Conservation (phyloP, 768 basidiomycete genomes). For the Exsudoporus frostii region DNA sequence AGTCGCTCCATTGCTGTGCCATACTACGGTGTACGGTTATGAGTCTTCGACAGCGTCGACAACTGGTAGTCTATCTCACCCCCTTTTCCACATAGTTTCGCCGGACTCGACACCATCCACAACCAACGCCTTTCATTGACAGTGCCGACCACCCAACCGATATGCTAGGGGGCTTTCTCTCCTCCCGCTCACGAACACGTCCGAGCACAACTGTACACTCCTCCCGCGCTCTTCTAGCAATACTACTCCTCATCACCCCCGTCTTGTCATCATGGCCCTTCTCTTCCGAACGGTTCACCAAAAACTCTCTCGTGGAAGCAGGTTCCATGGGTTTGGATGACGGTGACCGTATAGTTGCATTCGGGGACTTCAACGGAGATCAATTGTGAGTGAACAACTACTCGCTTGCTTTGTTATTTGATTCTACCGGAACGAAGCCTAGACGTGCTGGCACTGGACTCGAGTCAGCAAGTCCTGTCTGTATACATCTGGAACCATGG, state of each 20-base stretch:
- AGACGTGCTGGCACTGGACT: constrained; percentile 73
- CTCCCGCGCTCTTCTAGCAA: constrained; percentile 9
- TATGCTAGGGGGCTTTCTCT: constrained; percentile 9
- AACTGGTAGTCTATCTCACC: neutral
- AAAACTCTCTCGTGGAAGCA: constrained; percentile 76
- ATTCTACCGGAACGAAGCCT: constrained; percentile 44
- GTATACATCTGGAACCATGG: constrained; percentile 83
- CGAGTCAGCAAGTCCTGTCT: constrained; percentile 74
- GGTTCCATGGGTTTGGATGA: constrained; percentile 75
- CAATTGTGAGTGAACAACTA: constrained; percentile 66
- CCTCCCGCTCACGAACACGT: neutral
- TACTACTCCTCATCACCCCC: constrained; percentile 20
- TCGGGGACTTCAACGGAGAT: constrained; percentile 95
- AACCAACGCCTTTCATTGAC: neutral
- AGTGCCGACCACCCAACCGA: neutral
- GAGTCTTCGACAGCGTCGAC: neutral
- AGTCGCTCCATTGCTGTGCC: neutral
- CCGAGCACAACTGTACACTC: neutral
- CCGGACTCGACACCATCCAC: neutral
- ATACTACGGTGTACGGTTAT: constrained; percentile 1
- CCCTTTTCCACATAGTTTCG: neutral
- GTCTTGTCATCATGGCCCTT: constrained; percentile 71
- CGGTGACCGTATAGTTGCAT: constrained; percentile 77
- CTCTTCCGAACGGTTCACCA: constrained; percentile 77
- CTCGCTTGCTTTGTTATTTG: neutral